These are phyloP conservation scores for Epichloe gansuensis DNA, from an alignment of 2,329 filamentous ascomycete genomes.

Conservation along the genomic window DNA sequence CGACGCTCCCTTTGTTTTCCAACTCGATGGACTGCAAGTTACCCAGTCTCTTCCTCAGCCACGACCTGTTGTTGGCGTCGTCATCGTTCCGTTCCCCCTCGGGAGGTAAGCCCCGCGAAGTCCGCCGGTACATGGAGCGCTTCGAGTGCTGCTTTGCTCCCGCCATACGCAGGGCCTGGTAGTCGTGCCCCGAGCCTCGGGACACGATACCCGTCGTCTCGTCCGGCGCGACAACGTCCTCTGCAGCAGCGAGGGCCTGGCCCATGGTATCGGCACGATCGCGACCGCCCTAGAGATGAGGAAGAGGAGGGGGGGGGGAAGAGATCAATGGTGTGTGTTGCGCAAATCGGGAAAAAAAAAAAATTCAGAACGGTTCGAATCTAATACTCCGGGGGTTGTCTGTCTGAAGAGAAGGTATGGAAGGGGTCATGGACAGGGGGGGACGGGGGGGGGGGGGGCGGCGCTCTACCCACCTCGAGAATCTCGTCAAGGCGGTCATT, in stretches of 20 bases:
- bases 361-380: too few relatives aligned
- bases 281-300: constrained; percentile 23
- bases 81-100: constrained; percentile 6
- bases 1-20: constrained; percentile 77
- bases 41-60: constrained; percentile 38
- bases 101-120: constrained; percentile 8
- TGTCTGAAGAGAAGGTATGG: too few relatives aligned
- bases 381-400: too few relatives aligned
- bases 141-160: constrained; percentile 3
- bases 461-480: constrained; percentile 28
- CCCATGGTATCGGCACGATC: constrained; percentile 30
- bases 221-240: constrained; percentile 17
- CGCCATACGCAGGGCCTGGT: constrained; percentile 24
- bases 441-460: too few relatives aligned
- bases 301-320: neutral
- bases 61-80: constrained; percentile 17
- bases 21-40: constrained; percentile 54
- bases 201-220: constrained; percentile 30
- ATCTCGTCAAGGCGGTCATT: constrained; percentile 32
- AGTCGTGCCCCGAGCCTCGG: constrained; percentile 23
- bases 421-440: neutral
- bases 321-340: neutral
- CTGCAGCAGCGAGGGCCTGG: constrained; percentile 9
- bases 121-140: constrained; percentile 9
- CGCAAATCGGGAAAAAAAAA: too few relatives aligned